Evolutionary conservation across 139 green algal species (phyloP).

Genomic region (Chara braunii): DNA sequence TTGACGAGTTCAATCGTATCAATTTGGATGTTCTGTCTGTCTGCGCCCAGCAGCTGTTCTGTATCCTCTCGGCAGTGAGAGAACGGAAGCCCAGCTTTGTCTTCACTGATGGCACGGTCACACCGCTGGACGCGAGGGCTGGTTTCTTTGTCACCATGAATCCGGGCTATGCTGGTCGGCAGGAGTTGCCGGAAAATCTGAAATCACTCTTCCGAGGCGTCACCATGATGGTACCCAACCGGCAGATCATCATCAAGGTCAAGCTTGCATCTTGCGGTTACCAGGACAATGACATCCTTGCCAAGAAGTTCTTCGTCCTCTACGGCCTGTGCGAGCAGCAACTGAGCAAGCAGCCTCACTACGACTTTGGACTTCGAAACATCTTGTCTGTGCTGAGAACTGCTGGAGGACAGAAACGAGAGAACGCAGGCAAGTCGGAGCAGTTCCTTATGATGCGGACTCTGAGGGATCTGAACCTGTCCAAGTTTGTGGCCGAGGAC

Average conservation of each 20-base stretch:
- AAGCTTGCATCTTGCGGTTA: conserved; percentile 88
- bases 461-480: conserved; percentile 94
- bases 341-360: conserved; percentile 93
- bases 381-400: conserved; percentile 85
- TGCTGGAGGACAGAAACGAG: conserved; percentile 76
- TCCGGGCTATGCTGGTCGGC: conserved; percentile 77
- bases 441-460: conserved; percentile 72
- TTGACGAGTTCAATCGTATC: conserved; percentile 98
- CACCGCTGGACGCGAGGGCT: conserved; percentile 76
- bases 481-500: conserved; percentile 94
- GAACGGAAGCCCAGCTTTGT: conserved; percentile 83
- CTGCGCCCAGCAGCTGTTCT: conserved; percentile 87
- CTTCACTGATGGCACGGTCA: conserved; percentile 83
- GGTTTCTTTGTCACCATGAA: conserved; percentile 99
- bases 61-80: conserved; percentile 80
- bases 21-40: conserved; percentile 92
- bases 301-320: conserved; percentile 92
- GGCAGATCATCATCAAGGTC: conserved; percentile 95
- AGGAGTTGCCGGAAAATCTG: conserved; percentile 96
- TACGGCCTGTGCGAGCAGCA: conserved; percentile 96
- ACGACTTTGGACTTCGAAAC: conserved; percentile 94
- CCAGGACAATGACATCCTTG: conserved; percentile 86
- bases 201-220: conserved; percentile 93
- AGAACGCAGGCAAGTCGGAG: conserved; percentile 73
- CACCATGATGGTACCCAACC: conserved; percentile 96